Base-by-base conservation (phyloP, 1,139 yeast genomes). In the Yamadazyma diddensiae region DNA sequence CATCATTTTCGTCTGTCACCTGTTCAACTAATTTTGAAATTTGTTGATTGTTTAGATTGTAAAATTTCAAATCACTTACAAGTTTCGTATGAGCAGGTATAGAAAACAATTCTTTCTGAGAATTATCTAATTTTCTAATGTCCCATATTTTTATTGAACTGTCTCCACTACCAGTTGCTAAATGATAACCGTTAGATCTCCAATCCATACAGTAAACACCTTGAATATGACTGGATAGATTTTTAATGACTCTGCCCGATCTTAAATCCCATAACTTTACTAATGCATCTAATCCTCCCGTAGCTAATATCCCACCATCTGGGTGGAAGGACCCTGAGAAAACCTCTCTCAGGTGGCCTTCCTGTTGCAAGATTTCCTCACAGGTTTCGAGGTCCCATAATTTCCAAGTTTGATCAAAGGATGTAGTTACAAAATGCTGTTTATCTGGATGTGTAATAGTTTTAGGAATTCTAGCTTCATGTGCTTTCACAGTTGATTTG, bases 341-440 rank as follows among this genome's bases (percentile, higher is more conserved):
- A 0, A 90, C 79, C 36, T 79, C 92, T 46, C 78, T 81, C 1
- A 87, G 66, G 50, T 92, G 97, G 0, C 97, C 97, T 50, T 87
- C 96, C 54, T 92, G 97, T 28, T 64, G 65, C 15, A 58, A 24
- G 15, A 69, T 38, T 21, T 49, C 57, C 11, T 38, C 39, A 7
- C 54, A 49, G 2, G 65, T 73, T 8, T 62, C 60, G 1, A 77
- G 42, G 54, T 92, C 97, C 95, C 95, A 88, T 5, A 88, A 54
- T 39, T 87, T 73, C 97, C 97, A 92, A 0, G 96, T 87, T 39
- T 71, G 72, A 54, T 92, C 98, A 49, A 74, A 82, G 0, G 97
- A 87, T 0, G 95, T 84, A 15, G 88, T 70, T 0, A 81, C 83
- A 2, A 79, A 49, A 43, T 57, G 75, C 3, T 57, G 46, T 0